Evolutionary conservation across 208 protist species (phyloP).

Genomic region (Leishmania tropica): DNA sequence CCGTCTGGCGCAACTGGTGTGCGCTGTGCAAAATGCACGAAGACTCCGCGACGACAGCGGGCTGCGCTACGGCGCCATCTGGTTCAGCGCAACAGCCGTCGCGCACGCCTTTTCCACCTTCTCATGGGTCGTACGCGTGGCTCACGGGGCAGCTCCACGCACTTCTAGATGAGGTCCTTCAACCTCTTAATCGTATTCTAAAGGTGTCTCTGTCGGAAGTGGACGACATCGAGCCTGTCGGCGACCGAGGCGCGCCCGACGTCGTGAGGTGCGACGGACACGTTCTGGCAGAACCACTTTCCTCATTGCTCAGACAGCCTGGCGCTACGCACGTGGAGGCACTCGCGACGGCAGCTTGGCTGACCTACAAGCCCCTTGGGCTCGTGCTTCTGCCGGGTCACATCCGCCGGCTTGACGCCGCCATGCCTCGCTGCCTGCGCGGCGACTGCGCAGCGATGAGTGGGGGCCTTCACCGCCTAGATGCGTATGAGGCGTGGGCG

Average conservation of each 20-base stretch:
- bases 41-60: not conserved
- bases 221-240: not conserved
- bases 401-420: not conserved
- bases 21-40: not conserved
- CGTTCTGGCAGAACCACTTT: not conserved
- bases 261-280: not conserved
- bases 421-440: not conserved
- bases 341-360: slow-evolving; percentile 17
- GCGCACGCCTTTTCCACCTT: not conserved
- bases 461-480: not conserved
- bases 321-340: not conserved
- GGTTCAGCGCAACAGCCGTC: not conserved
- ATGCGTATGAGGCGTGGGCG: not conserved
- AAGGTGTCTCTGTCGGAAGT: not conserved
- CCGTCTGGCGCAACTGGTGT: slow-evolving; percentile 1
- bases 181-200: slow-evolving; percentile 24
- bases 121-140: slow-evolving; percentile 14
- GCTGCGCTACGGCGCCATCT: not conserved
- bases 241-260: not conserved
- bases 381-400: slow-evolving; percentile 20
- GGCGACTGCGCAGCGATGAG: slow-evolving; percentile 3
- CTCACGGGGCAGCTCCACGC: slow-evolving; percentile 13
- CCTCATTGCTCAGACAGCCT: not conserved
- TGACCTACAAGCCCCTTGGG: slow-evolving; percentile 17
- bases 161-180: slow-evolving; percentile 15